phyloP scores from a whole-genome alignment of 1,284 basidiomycete genomes.

The Ganoderma sinense region DNA sequence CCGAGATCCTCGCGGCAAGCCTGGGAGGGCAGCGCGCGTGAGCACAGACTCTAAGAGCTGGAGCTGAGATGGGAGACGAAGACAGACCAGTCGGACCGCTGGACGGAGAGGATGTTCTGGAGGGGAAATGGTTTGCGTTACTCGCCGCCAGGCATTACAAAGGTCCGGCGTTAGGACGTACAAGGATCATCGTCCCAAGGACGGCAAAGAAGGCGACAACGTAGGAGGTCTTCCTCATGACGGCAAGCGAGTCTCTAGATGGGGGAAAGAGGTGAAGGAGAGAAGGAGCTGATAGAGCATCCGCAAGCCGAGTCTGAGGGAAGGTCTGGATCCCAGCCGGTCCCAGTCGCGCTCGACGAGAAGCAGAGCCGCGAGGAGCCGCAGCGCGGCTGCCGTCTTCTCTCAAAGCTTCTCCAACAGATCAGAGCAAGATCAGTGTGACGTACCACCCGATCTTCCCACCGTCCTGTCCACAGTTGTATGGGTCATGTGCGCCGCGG shows the following conservation, averaged over 20 bases:
- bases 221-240: conserved; percentile 73
- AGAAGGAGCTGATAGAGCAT: conserved; percentile 3
- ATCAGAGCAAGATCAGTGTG: no score
- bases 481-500: accelerated
- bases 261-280: not conserved
- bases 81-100: conserved; percentile 69
- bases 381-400: not conserved
- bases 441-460: not conserved
- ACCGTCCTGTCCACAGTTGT: not conserved
- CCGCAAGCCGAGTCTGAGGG: not conserved
- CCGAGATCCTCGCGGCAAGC: conserved; percentile 62
- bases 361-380: not conserved
- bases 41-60: conserved; percentile 17
- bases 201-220: conserved; percentile 65
- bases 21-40: conserved; percentile 44
- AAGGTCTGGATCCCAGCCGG: conserved; percentile 6
- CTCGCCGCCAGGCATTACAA: not conserved
- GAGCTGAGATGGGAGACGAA: conserved; percentile 1
- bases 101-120: conserved; percentile 67
- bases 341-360: conserved; percentile 12
- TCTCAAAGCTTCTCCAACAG: conserved; percentile 3
- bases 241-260: not conserved
- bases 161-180: conserved; percentile 42
- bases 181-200: conserved; percentile 56
- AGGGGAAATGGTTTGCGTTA: conserved; percentile 7